Conservation (phyloP, 441 rosid genomes). For the Jatropha multifida region DNA sequence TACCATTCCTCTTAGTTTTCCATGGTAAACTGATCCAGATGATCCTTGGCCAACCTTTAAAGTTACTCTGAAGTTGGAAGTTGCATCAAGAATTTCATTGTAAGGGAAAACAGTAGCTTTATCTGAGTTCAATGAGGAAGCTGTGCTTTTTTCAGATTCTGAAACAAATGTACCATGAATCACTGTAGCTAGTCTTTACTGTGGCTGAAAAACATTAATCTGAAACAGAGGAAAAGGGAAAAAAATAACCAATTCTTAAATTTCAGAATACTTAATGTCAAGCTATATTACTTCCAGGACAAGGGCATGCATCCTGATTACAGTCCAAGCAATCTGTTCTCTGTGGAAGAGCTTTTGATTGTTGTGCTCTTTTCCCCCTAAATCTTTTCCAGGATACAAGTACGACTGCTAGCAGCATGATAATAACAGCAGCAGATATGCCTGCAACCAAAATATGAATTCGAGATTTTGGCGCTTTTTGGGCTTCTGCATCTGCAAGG, state of each 20-base stretch:
- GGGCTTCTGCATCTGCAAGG: slow-evolving; percentile 2
- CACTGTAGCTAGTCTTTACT: not conserved
- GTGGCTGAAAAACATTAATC: not conserved
- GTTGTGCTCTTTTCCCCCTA: not conserved
- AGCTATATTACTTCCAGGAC: not conserved
- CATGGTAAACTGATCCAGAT: slow-evolving; percentile 35
- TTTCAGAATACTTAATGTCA: not conserved
- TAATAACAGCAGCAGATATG: slow-evolving; percentile 1
- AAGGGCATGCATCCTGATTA: slow-evolving; percentile 3
- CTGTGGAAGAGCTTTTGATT: not conserved
- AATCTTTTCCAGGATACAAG: slow-evolving; percentile 3
- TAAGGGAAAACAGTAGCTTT: slow-evolving; percentile 32
- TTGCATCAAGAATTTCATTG: slow-evolving; percentile 32
- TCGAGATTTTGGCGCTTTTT: slow-evolving; percentile 4
- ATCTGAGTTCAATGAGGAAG: slow-evolving; percentile 23
- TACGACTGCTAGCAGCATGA: not conserved
- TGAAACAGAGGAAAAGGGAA: not conserved
- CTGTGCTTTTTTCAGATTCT: slow-evolving; percentile 24
- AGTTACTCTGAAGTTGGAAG: slow-evolving; percentile 29
- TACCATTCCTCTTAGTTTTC: slow-evolving; percentile 28
- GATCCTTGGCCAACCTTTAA: slow-evolving; percentile 42
- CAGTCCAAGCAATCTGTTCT: not conserved
- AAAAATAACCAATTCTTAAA: not conserved
- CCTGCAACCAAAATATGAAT: slow-evolving; percentile 7
- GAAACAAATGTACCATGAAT: slow-evolving; percentile 12